Percentiles rank a stretch among this genome's conserved stretches.
These are phyloP conservation scores for Blastobotrys peoriensis DNA, from an alignment of 805 yeast species.

Conservation along the genomic window DNA sequence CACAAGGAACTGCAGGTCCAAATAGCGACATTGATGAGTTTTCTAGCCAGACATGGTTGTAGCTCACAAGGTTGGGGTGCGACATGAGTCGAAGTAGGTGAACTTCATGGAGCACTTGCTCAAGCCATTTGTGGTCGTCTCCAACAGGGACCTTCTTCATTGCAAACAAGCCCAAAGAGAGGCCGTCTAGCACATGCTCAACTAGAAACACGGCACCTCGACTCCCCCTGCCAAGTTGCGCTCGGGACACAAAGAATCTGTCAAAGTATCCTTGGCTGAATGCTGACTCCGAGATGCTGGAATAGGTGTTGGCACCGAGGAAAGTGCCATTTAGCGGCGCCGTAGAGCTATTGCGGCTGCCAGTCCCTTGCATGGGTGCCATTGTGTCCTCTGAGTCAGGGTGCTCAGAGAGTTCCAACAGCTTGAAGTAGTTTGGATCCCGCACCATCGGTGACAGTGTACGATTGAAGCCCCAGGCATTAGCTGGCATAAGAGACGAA, in stretches of 20 bases:
- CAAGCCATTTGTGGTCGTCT: slow-evolving; percentile 60
- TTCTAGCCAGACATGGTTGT: slow-evolving; percentile 91
- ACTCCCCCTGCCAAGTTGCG: slow-evolving; percentile 72
- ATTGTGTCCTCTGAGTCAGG: too few relatives aligned
- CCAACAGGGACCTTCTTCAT: slow-evolving; percentile 83
- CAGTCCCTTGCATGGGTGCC: neutral
- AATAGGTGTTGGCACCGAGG: neutral
- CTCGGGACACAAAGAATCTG: slow-evolving; percentile 53
- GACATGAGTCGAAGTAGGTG: slow-evolving; percentile 49
- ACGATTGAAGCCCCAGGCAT: neutral
- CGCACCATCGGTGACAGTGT: slow-evolving; percentile 1
- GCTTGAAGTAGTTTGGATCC: slow-evolving; percentile 17
- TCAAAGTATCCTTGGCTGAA: slow-evolving; percentile 80
- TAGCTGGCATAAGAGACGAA: neutral
- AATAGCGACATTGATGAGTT: slow-evolving; percentile 47
- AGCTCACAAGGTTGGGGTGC: slow-evolving; percentile 63
- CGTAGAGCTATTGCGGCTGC: neutral
- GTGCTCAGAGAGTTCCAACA: slow-evolving; percentile 11
- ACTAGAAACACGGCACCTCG: slow-evolving; percentile 82
- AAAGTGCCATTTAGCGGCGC: neutral
- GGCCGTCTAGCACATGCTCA: slow-evolving; percentile 68
- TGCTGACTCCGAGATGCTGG: slow-evolving; percentile 31
- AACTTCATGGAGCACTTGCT: slow-evolving; percentile 71
- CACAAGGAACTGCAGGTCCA: slow-evolving; percentile 62
- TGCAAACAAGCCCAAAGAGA: slow-evolving; percentile 74